These are phyloP conservation scores for Verticillium isaacii DNA, from an alignment of 2,329 filamentous ascomycete genomes.

Conservation along the genomic window DNA sequence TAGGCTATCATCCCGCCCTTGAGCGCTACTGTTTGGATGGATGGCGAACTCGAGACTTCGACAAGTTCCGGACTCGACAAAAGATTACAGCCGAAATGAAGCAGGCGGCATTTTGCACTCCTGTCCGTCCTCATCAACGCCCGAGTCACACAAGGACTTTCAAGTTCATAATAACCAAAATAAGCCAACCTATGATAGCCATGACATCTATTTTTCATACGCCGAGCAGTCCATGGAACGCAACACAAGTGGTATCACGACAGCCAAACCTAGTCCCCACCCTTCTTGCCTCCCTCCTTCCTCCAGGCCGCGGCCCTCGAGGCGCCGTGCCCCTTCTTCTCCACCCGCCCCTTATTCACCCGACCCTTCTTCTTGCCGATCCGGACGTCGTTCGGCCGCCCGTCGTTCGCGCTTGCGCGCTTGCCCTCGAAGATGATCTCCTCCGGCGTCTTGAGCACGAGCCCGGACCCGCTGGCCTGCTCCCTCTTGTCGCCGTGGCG, in stretches of 20 bases:
- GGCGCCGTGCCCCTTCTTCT: slow-evolving; percentile 31
- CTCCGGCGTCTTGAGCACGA: slow-evolving; percentile 52
- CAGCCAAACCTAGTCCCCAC: background rate
- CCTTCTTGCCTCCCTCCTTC: slow-evolving; percentile 24
- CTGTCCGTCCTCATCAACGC: too few relatives aligned
- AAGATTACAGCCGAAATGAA: background rate
- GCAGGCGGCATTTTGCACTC: too few relatives aligned
- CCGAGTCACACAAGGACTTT: background rate
- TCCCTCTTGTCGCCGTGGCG: slow-evolving; percentile 15
- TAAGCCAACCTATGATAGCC: background rate
- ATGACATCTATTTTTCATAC: background rate
- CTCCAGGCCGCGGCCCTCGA: slow-evolving; percentile 39
- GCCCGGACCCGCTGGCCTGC: slow-evolving; percentile 14
- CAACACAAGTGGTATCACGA: background rate
- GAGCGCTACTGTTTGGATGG: too few relatives aligned
- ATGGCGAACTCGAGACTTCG: too few relatives aligned
- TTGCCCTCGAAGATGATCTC: slow-evolving; percentile 77
- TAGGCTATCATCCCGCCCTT: too few relatives aligned
- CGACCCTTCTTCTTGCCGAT: slow-evolving; percentile 51
- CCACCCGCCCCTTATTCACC: slow-evolving; percentile 22
- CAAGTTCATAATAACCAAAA: background rate
- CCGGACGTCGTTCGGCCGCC: slow-evolving; percentile 57
- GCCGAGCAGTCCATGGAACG: background rate
- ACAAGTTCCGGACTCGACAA: too few relatives aligned
- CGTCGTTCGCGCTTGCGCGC: slow-evolving; percentile 63